These are phyloP conservation scores for Phytopythium mirpurense DNA, from an alignment of 352 stramenopile genomes.

Conservation along the genomic window DNA sequence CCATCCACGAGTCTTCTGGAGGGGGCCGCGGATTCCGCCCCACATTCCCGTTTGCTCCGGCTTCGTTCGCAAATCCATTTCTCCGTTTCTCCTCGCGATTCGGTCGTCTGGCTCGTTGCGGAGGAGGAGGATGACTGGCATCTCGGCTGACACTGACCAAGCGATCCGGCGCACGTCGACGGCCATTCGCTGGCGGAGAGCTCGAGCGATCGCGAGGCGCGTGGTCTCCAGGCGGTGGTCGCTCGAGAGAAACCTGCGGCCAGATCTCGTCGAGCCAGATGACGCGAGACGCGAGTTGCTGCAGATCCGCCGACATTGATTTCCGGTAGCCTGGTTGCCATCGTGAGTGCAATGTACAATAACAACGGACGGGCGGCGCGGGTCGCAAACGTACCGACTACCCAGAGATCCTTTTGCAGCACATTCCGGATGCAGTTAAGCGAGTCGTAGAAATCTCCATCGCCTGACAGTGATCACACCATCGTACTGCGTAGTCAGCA, in stretches of 20 bases:
- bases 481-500: constrained; percentile 3
- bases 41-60: not conserved
- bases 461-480: constrained; percentile 34
- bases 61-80: not conserved
- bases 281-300: constrained; percentile 69
- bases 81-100: not conserved
- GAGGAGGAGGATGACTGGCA: not conserved
- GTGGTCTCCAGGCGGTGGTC: constrained; percentile 10
- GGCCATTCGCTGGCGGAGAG: not conserved
- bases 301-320: constrained; percentile 69
- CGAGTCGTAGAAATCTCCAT: constrained; percentile 86
- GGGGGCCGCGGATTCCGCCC: not conserved
- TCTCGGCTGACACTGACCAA: not conserved
- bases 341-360: not conserved
- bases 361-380: too few species aligned
- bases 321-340: constrained; percentile 49
- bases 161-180: not conserved
- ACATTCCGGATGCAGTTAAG: constrained; percentile 79
- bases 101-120: not conserved
- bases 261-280: constrained; percentile 75
- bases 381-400: constrained; percentile 46
- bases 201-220: not conserved
- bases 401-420: constrained; percentile 80
- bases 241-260: constrained; percentile 28
- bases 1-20: constrained; percentile 4